These are phyloP conservation scores for Lotmaria passim DNA, from an alignment of 208 protist genomes.

Conservation along the genomic window DNA sequence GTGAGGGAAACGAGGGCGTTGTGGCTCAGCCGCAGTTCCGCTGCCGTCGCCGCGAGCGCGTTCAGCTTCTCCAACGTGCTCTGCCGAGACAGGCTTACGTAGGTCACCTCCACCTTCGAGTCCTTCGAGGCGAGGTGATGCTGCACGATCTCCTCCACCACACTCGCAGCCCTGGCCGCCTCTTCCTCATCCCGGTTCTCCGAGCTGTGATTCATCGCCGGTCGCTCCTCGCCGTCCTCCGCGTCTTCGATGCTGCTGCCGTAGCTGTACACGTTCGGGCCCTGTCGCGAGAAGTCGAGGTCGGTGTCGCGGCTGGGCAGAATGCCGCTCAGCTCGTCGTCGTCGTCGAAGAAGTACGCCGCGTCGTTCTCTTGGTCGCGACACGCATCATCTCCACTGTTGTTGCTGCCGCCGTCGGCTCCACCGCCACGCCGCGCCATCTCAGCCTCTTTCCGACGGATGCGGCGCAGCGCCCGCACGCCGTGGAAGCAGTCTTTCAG, in stretches of 20 bases:
- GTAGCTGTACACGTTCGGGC: neutral
- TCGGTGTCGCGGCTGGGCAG: constrained; percentile 1
- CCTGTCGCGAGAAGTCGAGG: neutral
- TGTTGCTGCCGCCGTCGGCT: neutral
- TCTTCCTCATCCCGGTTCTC: neutral
- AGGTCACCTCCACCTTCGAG: constrained; percentile 21
- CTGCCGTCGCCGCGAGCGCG: constrained; percentile 22
- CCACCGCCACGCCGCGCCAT: constrained; percentile 26
- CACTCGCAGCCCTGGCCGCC: constrained; percentile 4
- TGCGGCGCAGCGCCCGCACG: constrained; percentile 48
- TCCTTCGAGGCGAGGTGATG: constrained; percentile 21
- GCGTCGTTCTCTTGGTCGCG: neutral
- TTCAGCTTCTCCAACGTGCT: constrained; percentile 36
- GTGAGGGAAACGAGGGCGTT: constrained; percentile 48
- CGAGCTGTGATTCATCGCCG: neutral
- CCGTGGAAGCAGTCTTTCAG: constrained; percentile 69
- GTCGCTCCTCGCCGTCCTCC: neutral
- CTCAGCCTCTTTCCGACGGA: constrained; percentile 50
- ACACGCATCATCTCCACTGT: neutral
- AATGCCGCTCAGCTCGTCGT: constrained; percentile 8
- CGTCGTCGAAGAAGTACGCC: neutral
- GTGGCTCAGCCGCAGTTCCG: constrained; percentile 41
- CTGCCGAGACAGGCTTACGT: constrained; percentile 12
- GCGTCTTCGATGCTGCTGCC: neutral
- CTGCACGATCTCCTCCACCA: constrained; percentile 24